Percentiles rank a stretch among this genome's conserved stretches.
phyloP scores from a whole-genome alignment of 2,329 filamentous ascomycete genomes.

The Monilinia vaccinii-corymbosi region DNA sequence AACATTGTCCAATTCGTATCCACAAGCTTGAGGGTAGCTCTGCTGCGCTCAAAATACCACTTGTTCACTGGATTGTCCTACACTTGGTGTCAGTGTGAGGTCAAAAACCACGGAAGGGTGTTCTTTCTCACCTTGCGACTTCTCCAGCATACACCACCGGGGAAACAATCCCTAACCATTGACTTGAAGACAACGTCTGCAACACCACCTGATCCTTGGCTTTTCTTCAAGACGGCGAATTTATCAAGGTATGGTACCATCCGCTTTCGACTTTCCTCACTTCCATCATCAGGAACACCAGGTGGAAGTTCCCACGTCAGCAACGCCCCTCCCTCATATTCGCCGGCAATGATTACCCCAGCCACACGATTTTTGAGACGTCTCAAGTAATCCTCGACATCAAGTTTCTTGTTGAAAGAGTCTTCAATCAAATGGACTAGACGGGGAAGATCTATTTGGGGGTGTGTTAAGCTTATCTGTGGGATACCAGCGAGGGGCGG shows the following conservation, averaged over 20 bases:
- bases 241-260: slow-evolving; percentile 94
- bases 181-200: slow-evolving; percentile 95
- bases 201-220: slow-evolving; percentile 84
- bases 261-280: slow-evolving; percentile 44
- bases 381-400: slow-evolving; percentile 71
- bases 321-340: slow-evolving; percentile 93
- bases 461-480: slow-evolving; percentile 65
- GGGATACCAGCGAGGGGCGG: slow-evolving; percentile 51
- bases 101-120: background rate
- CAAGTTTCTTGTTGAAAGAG: slow-evolving; percentile 78
- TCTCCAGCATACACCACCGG: slow-evolving; percentile 78
- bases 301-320: slow-evolving; percentile 84
- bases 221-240: slow-evolving; percentile 83
- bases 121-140: slow-evolving; percentile 42
- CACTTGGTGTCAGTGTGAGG: background rate
- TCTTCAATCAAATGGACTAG: slow-evolving; percentile 86
- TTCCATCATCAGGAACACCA: slow-evolving; percentile 44
- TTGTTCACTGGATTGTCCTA: slow-evolving; percentile 95
- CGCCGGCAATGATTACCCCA: slow-evolving; percentile 86
- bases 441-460: slow-evolving; percentile 71
- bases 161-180: slow-evolving; percentile 86
- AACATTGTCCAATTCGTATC: slow-evolving; percentile 97
- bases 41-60: slow-evolving; percentile 93
- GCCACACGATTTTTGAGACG: slow-evolving; percentile 77
- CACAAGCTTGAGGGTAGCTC: slow-evolving; percentile 72